Base-by-base conservation (phyloP, 2,329 filamentous ascomycete species). In the Colletotrichum sp. region DNA sequence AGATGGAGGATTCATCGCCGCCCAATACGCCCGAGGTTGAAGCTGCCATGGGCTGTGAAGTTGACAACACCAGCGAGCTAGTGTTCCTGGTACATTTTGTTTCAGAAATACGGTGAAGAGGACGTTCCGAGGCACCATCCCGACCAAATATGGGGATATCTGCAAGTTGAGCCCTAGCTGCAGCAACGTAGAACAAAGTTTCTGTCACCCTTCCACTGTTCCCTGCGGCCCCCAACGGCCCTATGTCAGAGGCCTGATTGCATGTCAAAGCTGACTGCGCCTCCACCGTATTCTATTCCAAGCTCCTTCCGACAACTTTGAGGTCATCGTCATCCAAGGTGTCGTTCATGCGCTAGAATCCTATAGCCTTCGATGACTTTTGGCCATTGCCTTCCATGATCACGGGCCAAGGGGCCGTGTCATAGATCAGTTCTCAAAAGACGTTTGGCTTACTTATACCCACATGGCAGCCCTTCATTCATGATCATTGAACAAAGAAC, bases 131-230 rank as follows among this genome's bases (percentile, higher is more conserved):
- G 28, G 34, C 18, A n/a, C 38, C n/a, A 26, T 38, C 26, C 52
- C 18, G 63, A 38, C 8, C 28, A 83, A 60, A 71, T 82, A 61
- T 73, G 73, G 81, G 82, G 67, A 77, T 55, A 66, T 67, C 68
- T 78, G 28, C 38, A 36, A 67, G 28, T 36, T 64, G 72, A 55
- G 32, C 36, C 9, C 32, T 61, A 71, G 67, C 75, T 67, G 52
- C 26, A 13, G 38, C 38, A 57, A 48, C 38, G 38, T 24, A 67
- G 18, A 68, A 34, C 38, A 38, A 70, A 61, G 32, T 61, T 55
- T 64, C 55, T 64, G n/a, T 28, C 12, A 32, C 26, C 28, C 57
- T 32, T 5, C 6, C n/a, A 18, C n/a, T 57, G 21, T 57, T 71
- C 8, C 28, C 58, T 34, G 16, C 58, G 12, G 30, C 58, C 58